Percentiles rank a stretch among this genome's conserved stretches.
phyloP scores from a whole-genome alignment of 2,329 filamentous ascomycete genomes.

The Tolypocladium paradoxum region DNA sequence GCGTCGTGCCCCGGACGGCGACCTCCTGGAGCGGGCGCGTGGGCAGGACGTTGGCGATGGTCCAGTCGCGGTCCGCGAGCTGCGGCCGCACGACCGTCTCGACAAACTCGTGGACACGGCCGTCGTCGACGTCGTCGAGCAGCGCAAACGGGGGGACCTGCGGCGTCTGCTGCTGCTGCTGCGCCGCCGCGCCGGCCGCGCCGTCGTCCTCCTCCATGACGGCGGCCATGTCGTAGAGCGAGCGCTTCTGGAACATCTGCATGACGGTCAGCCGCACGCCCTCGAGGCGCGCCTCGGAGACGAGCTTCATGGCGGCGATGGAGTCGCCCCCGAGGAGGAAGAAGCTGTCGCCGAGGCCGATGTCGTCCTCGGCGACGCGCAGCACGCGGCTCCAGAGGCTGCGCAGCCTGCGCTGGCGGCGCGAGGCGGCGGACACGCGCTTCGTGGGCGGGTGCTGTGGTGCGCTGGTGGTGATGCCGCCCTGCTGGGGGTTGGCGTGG shows the following conservation, averaged over 20 bases:
- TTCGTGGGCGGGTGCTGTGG: conserved; percentile 11
- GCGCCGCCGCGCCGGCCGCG: neutral
- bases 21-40: conserved; percentile 48
- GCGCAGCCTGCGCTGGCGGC: conserved; percentile 32
- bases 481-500: conserved; percentile 6
- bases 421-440: conserved; percentile 26
- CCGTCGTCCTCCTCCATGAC: conserved; percentile 21
- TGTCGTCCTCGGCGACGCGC: conserved; percentile 29
- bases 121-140: conserved; percentile 26
- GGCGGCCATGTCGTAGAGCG: conserved; percentile 41
- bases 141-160: conserved; percentile 30
- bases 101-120: conserved; percentile 32
- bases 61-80: conserved; percentile 38
- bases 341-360: conserved; percentile 46
- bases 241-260: conserved; percentile 40
- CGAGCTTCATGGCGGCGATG: conserved; percentile 49
- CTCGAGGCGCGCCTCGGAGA: conserved; percentile 39
- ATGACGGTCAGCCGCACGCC: conserved; percentile 41
- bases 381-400: conserved; percentile 39
- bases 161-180: neutral
- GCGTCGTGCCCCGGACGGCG: conserved; percentile 46
- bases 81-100: conserved; percentile 36
- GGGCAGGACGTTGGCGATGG: conserved; percentile 45
- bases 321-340: conserved; percentile 52
- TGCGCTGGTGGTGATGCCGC: neutral